Evolutionary conservation across 805 yeast genomes (phyloP).

Genomic region (Saturnispora diversa): DNA sequence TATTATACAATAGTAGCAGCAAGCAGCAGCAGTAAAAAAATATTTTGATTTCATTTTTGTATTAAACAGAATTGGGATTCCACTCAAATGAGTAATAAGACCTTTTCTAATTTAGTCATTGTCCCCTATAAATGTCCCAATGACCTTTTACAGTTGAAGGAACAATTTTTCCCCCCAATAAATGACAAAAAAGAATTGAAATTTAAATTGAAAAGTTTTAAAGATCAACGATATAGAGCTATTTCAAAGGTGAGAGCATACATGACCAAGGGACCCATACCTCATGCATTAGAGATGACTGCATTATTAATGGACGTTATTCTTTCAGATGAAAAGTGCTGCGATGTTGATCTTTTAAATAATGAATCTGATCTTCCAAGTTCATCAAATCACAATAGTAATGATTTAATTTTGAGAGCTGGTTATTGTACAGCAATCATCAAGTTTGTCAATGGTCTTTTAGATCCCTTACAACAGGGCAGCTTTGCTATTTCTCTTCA

Average conservation of each 20-base stretch:
- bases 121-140: slow-evolving; percentile 26
- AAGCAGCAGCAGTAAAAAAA: not conserved
- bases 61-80: no score
- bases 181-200: not conserved
- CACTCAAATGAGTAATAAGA: not conserved
- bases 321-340: slow-evolving; percentile 32
- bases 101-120: not conserved
- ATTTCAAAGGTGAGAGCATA: slow-evolving; percentile 46
- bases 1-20: not conserved
- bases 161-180: slow-evolving; percentile 39
- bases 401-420: slow-evolving; percentile 35
- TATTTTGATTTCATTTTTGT: not conserved
- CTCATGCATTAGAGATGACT: slow-evolving; percentile 68
- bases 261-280: slow-evolving; percentile 52
- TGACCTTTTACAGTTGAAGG: slow-evolving; percentile 40
- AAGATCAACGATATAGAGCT: slow-evolving; percentile 37
- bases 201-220: slow-evolving; percentile 12
- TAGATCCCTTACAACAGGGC: slow-evolving; percentile 81
- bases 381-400: slow-evolving; percentile 17
- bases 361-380: slow-evolving; percentile 2
- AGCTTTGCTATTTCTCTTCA: slow-evolving; percentile 73
- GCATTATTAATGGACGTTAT: slow-evolving; percentile 46
- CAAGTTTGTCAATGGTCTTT: slow-evolving; percentile 81
- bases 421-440: slow-evolving; percentile 69
- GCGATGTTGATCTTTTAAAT: slow-evolving; percentile 4